A percentile compares a stretch with the other conserved stretches of the same genome.
Conservation (phyloP, 495 filamentous ascomycete species). For the Stereocaulon alpinum region DNA sequence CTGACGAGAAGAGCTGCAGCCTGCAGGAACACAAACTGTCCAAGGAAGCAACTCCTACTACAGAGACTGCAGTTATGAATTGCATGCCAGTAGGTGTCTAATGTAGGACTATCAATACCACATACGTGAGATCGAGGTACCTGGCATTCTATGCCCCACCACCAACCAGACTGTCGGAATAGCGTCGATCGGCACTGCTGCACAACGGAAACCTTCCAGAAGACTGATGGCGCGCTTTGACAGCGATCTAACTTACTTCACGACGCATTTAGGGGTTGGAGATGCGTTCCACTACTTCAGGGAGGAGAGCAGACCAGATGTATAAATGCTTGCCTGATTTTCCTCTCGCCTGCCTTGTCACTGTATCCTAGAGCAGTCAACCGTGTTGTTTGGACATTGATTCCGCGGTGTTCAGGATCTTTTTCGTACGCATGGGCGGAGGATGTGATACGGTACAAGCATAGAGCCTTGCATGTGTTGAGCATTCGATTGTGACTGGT, state of each 20-base stretch:
- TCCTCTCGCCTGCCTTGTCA: neutral
- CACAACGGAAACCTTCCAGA: neutral
- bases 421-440: neutral
- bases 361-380: neutral
- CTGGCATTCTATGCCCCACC: neutral
- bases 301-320: neutral
- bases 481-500: too few species aligned
- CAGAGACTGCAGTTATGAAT: neutral
- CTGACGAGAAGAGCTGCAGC: neutral
- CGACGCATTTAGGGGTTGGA: neutral
- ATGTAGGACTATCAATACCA: neutral
- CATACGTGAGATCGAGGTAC: neutral
- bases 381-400: neutral
- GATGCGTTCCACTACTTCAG: neutral
- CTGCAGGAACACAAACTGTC: conserved; percentile 1
- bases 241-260: neutral
- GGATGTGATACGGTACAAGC: neutral
- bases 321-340: neutral
- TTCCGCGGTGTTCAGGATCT: neutral
- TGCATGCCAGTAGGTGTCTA: too few species aligned
- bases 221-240: conserved; percentile 1
- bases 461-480: neutral
- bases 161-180: conserved; percentile 3
- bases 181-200: neutral
- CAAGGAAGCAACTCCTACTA: neutral